These are phyloP conservation scores for Wickerhamiella infanticola DNA, from an alignment of 1,139 yeast species.

Conservation along the genomic window DNA sequence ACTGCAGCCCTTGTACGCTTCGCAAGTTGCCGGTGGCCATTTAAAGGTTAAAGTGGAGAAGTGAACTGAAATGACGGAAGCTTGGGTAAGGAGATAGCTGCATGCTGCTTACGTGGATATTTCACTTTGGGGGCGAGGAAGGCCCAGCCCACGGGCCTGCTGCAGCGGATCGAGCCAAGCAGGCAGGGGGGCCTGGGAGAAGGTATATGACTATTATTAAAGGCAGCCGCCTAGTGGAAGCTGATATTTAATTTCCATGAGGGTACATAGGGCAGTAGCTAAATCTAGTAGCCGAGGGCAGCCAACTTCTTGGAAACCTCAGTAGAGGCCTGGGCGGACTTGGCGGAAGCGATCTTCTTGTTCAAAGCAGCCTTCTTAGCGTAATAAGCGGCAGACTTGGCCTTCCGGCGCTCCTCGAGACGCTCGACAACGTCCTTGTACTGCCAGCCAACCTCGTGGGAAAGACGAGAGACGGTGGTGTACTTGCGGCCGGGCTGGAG, in stretches of 20 bases:
- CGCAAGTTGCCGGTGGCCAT: neutral
- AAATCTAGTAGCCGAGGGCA: constrained; percentile 55
- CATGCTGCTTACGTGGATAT: neutral
- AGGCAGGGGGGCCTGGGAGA: too few species aligned
- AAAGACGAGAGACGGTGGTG: constrained; percentile 95
- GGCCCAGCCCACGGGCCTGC: neutral
- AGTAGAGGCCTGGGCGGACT: constrained; percentile 59
- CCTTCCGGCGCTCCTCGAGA: constrained; percentile 99
- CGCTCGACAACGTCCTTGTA: constrained; percentile 96
- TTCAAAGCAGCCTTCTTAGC: constrained; percentile 95
- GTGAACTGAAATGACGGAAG: neutral
- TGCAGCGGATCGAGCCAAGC: too few species aligned
- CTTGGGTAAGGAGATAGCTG: neutral
- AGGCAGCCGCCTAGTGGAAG: neutral
- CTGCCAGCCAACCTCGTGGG: constrained; percentile 98
- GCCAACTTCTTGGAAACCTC: constrained; percentile 65
- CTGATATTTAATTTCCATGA: neutral
- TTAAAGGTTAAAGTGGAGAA: neutral
- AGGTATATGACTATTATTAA: neutral
- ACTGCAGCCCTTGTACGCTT: neutral
- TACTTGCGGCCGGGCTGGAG: constrained; percentile 99
- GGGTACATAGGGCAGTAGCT: constrained; percentile 2
- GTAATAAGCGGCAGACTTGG: constrained; percentile 97
- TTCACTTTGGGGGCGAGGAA: neutral
- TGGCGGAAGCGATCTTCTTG: constrained; percentile 81